phyloP scores from a whole-genome alignment of 306 rosid species.

The Mucuna pruriens region DNA sequence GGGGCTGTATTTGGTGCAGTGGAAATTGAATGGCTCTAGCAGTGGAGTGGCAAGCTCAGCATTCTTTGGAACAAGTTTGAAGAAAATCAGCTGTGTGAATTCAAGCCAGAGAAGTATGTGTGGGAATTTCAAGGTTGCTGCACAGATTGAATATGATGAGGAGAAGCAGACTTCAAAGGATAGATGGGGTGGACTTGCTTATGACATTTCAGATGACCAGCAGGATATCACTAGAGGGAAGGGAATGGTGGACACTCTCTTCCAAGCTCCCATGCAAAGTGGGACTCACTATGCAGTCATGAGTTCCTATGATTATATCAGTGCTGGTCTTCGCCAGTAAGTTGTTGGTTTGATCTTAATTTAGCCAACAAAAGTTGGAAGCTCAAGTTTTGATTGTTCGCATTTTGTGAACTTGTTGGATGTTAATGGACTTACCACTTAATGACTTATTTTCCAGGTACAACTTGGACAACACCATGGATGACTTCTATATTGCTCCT shows the following conservation, averaged over 20 bases:
- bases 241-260: slow-evolving; percentile 79
- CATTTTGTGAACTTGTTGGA: background rate
- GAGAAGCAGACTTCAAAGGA: slow-evolving; percentile 70
- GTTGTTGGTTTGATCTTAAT: slow-evolving; percentile 27
- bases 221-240: slow-evolving; percentile 90
- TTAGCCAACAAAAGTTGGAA: background rate
- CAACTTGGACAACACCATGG: slow-evolving; percentile 65
- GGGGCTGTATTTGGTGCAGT: slow-evolving; percentile 47
- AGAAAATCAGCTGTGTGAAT: slow-evolving; percentile 42
- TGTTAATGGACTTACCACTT: slow-evolving; percentile 15
- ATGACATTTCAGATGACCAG: slow-evolving; percentile 86
- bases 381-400: background rate
- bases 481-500: slow-evolving; percentile 88
- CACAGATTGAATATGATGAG: slow-evolving; percentile 53
- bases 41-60: slow-evolving; percentile 47
- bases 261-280: slow-evolving; percentile 71
- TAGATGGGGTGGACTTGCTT: slow-evolving; percentile 80
- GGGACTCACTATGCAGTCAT: slow-evolving; percentile 85
- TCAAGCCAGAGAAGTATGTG: slow-evolving; percentile 32
- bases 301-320: slow-evolving; percentile 79
- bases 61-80: slow-evolving; percentile 58
- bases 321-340: slow-evolving; percentile 80
- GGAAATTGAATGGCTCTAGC: slow-evolving; percentile 52
- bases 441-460: slow-evolving; percentile 60
- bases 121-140: slow-evolving; percentile 55